These are phyloP conservation scores for Chloroidium sp. DNA, from an alignment of 163 green algal genomes.

Conservation along the genomic window DNA sequence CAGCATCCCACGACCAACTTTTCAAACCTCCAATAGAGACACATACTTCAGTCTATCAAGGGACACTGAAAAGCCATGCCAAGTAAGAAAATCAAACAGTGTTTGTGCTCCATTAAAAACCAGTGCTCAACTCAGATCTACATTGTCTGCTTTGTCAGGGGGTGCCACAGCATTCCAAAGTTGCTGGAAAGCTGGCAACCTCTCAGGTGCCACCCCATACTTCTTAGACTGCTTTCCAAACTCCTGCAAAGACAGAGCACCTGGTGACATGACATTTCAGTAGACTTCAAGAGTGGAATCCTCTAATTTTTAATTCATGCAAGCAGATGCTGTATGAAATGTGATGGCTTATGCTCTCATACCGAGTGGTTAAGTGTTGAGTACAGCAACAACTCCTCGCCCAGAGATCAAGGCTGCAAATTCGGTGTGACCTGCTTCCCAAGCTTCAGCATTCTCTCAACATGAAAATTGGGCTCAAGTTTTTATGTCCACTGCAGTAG, in stretches of 20 bases:
- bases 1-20: no score
- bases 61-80: no score
- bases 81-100: no score
- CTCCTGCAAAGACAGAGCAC: conserved; percentile 31
- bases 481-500: background rate
- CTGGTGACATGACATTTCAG: background rate
- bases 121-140: no score
- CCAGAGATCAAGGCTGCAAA: background rate
- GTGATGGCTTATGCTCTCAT: background rate
- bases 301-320: no score
- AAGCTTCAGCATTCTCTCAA: no score
- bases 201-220: conserved; percentile 14
- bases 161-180: conserved; percentile 18
- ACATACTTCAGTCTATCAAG: no score
- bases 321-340: background rate
- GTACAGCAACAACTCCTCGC: background rate
- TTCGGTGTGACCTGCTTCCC: background rate
- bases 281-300: background rate
- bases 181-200: conserved; percentile 18
- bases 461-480: no score
- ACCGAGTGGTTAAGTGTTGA: background rate
- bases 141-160: background rate
- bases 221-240: conserved; percentile 34
- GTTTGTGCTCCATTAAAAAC: no score
- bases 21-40: no score